Conservation (phyloP, 2,329 filamentous ascomycete genomes). For the Rhexocercosporidium sp. region DNA sequence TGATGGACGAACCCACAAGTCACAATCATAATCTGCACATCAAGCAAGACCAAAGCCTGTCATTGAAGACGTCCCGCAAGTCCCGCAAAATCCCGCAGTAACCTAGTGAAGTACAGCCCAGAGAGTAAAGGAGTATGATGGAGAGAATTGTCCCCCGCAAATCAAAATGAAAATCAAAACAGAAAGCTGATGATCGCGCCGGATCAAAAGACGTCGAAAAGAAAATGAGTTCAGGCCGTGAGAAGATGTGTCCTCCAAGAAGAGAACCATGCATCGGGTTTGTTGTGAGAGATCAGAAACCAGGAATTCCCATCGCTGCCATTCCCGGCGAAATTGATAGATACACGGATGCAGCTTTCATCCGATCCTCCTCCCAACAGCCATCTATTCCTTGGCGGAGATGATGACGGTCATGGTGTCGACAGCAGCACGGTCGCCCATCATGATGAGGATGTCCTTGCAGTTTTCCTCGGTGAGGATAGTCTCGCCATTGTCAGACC, state of each 20-base stretch:
- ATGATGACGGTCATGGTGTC: slow-evolving; percentile 11
- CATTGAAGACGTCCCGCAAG: slow-evolving; percentile 16
- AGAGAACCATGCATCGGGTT: background rate
- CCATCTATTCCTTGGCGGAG: background rate
- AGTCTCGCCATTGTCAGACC: slow-evolving; percentile 13
- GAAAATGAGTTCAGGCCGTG: background rate
- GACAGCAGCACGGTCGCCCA: background rate
- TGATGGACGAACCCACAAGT: background rate
- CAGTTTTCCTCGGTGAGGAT: slow-evolving; percentile 15
- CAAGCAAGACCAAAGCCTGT: slow-evolving; percentile 15
- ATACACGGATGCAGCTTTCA: slow-evolving; percentile 6
- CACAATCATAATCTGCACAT: background rate
- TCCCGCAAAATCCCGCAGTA: background rate
- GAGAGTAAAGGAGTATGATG: slow-evolving; percentile 13
- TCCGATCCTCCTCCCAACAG: slow-evolving; percentile 9
- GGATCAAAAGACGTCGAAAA: background rate
- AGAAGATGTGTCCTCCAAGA: background rate
- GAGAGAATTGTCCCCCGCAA: background rate
- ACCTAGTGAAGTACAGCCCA: slow-evolving; percentile 18
- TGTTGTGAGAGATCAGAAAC: slow-evolving; percentile 18
- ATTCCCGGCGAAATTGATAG: slow-evolving; percentile 17
- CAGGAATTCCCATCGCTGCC: slow-evolving; percentile 24
- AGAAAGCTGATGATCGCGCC: background rate
- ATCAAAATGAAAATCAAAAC: background rate
- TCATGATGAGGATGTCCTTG: background rate